Conservation (phyloP, 169 alveolate species). For the Perkinsus marinus region DNA sequence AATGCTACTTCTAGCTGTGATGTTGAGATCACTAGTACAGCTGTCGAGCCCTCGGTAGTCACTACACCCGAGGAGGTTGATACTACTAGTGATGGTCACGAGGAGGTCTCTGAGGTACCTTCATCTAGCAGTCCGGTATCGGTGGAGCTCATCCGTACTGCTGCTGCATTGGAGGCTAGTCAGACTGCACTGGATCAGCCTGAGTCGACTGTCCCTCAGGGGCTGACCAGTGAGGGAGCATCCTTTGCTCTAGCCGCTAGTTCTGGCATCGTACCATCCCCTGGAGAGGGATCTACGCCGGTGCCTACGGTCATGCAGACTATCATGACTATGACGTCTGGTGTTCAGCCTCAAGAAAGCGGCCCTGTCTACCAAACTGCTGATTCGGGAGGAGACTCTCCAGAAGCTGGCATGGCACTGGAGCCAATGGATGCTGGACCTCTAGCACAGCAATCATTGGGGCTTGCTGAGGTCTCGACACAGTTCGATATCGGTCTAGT, state of each 20-base stretch:
- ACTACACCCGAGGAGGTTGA: no score
- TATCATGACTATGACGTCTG: background rate
- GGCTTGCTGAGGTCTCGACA: background rate
- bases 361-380: background rate
- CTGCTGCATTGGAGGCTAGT: background rate
- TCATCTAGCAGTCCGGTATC: background rate
- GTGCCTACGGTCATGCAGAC: background rate
- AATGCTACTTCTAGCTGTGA: background rate
- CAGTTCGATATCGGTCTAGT: background rate
- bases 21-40: background rate
- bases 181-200: background rate
- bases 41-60: background rate
- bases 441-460: background rate
- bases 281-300: background rate
- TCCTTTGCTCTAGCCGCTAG: background rate
- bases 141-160: background rate
- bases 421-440: background rate
- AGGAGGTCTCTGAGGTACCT: background rate
- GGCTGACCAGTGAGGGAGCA: background rate
- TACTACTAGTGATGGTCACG: no score
- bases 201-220: background rate
- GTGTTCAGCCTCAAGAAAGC: background rate
- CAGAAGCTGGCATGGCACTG: background rate
- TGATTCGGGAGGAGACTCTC: background rate
- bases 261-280: background rate